A percentile compares a stretch with the other conserved stretches of the same genome.
Conservation (phyloP, 768 basidiomycete genomes). For the Suillus cothurnatus region DNA sequence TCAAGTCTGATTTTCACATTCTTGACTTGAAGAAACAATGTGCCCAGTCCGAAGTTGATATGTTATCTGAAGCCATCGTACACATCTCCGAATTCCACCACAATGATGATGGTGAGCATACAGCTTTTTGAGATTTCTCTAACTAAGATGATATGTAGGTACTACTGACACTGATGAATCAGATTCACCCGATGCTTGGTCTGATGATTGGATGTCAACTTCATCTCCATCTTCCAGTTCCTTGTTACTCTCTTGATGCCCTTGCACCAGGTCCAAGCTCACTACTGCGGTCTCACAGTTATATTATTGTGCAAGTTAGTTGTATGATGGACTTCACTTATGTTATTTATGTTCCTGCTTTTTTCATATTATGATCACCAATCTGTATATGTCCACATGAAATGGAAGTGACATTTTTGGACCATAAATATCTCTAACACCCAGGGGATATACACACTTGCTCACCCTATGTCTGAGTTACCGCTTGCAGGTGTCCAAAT, state of each 20-base stretch:
- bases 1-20: neutral
- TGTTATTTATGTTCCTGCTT: neutral
- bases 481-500: too few species aligned
- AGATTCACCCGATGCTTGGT: neutral
- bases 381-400: too few species aligned
- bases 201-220: neutral
- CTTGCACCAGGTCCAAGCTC: neutral
- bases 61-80: neutral
- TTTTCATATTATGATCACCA: too few species aligned
- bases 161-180: neutral
- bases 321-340: neutral
- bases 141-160: neutral
- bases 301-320: neutral
- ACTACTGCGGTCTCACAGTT: neutral
- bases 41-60: neutral
- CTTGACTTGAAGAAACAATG: slow-evolving; percentile 3
- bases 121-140: neutral
- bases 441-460: too few species aligned
- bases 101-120: neutral
- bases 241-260: neutral
- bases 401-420: too few species aligned
- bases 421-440: too few species aligned
- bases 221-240: neutral
- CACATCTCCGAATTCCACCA: neutral
- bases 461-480: too few species aligned